A percentile compares a stretch with the other conserved stretches of the same genome.
Evolutionary conservation across 257 asterid genomes (phyloP).

Genomic region (Fraxinus anomala): DNA sequence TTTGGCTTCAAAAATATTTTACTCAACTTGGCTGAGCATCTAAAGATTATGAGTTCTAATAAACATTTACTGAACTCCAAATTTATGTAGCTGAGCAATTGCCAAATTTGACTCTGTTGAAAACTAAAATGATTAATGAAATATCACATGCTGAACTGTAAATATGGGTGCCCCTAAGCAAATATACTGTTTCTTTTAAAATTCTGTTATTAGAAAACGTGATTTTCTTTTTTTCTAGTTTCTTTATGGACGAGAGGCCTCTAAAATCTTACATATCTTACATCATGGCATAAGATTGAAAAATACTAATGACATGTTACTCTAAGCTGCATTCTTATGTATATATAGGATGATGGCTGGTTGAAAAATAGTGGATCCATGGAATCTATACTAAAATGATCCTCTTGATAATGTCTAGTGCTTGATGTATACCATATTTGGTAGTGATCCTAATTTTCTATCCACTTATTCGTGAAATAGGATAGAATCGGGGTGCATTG

Average conservation of each 20-base stretch:
- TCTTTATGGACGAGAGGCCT: neutral
- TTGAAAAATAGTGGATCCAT: neutral
- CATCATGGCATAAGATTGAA: neutral
- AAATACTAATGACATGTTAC: neutral
- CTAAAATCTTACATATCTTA: neutral
- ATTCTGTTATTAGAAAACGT: neutral
- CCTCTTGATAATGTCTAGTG: slow-evolving; percentile 9
- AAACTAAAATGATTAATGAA: neutral
- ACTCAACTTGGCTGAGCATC: neutral
- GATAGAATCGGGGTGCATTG: neutral
- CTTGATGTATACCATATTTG: slow-evolving; percentile 8
- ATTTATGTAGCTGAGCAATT: neutral
- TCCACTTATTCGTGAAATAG: neutral
- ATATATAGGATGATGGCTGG: neutral
- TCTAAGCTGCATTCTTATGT: neutral
- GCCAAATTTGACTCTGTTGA: neutral
- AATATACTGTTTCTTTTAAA: neutral
- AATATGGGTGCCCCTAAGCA: neutral
- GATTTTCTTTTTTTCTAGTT: neutral
- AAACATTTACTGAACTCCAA: neutral
- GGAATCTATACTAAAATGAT: neutral
- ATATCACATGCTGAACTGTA: neutral
- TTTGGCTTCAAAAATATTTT: slow-evolving; percentile 1
- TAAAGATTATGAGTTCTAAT: neutral
- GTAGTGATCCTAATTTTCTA: slow-evolving; percentile 3